Percentiles rank a stretch among this genome's conserved stretches.
phyloP scores from a whole-genome alignment of 768 basidiomycete species.

The Pluteus cervinus region DNA sequence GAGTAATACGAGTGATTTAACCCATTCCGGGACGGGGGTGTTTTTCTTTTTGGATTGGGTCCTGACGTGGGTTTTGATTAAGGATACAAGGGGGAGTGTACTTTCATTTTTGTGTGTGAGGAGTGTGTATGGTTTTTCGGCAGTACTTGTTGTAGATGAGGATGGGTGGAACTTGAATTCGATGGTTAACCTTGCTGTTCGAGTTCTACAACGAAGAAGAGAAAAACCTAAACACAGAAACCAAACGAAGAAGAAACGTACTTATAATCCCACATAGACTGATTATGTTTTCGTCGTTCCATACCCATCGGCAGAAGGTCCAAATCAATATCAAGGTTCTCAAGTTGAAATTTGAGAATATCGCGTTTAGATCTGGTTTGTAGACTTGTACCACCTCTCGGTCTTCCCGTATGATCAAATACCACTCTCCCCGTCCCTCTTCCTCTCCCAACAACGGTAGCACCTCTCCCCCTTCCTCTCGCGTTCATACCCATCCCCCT shows the following conservation, averaged over 20 bases:
- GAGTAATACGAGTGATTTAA: conserved; percentile 42
- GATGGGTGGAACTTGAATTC: conserved; percentile 62
- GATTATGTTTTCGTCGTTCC: conserved; percentile 71
- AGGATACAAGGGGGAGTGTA: conserved; percentile 39
- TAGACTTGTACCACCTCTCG: too few relatives aligned
- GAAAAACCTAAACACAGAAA: conserved; percentile 2
- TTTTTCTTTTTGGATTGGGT: conserved; percentile 42
- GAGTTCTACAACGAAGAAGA: conserved; percentile 40
- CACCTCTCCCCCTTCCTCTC: conserved; percentile 16
- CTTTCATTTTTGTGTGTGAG: conserved; percentile 62
- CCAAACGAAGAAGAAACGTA: conserved; percentile 29
- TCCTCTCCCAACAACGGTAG: too few relatives aligned
- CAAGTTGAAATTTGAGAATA: conserved; percentile 61
- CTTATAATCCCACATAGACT: conserved; percentile 81
- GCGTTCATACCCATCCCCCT: conserved; percentile 16
- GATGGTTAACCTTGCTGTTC: conserved; percentile 62
- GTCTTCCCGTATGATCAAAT: too few relatives aligned
- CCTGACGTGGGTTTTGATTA: conserved; percentile 41
- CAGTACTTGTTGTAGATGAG: conserved; percentile 28
- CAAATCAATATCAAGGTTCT: conserved; percentile 61
- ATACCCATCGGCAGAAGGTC: conserved; percentile 78
- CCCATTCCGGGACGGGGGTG: conserved; percentile 45
- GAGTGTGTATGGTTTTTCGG: conserved; percentile 38
- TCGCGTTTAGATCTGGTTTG: conserved; percentile 65
- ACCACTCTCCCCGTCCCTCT: conserved; percentile 25